Base-by-base conservation (phyloP, 176 grass and related monocot genomes). In the Chloris gayana region DNA sequence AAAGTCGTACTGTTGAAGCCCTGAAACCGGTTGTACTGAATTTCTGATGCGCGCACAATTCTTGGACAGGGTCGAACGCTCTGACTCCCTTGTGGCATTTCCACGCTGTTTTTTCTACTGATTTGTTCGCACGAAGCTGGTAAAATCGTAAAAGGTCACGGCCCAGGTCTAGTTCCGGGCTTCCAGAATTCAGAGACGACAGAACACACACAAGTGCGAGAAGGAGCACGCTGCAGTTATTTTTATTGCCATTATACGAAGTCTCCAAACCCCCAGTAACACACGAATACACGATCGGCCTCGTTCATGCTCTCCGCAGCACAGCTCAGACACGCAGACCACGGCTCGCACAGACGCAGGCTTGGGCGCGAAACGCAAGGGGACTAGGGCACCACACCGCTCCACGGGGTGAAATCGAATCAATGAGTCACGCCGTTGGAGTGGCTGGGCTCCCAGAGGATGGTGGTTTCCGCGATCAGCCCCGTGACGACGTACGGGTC, bases 401-500 rank as follows among this genome's bases (percentile, higher is more conserved):
- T n/a, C 41, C 14, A 13, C 47, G 47, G 14, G 15, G 18, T 18
- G 45, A 14, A 18, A 44, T n/a, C 7, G 54, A 75, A 19, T 80
- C 66, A 80, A 12, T 66, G 26, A 59, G 66, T 51, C 8, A 34
- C 64, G 32, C 10, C 71, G 73, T 68, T 85, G 82, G 76, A 47
- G 56, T 83, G 72, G 2, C 9, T 82, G 19, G 75, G 26, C 64
- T 94, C 71, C 57, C 31, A 83, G 57, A 97, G 87, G 54, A 97
- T 42, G 72, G 91, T 94, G 8, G 94, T 94, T 69, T 94, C 85
- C 4, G 91, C 89, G 49, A 94, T 94, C 83, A 92, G 82, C 46
- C 83, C 84, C 72, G 94, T 92, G 59, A 97, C 94, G n/a, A 85
- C 69, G 73, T 97, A 97, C 14, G 94, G 94, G 42, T 97, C 94